Evolutionary conservation across 345 rosid genomes (phyloP).

Genomic region (Rhodamnia rubescens): DNA sequence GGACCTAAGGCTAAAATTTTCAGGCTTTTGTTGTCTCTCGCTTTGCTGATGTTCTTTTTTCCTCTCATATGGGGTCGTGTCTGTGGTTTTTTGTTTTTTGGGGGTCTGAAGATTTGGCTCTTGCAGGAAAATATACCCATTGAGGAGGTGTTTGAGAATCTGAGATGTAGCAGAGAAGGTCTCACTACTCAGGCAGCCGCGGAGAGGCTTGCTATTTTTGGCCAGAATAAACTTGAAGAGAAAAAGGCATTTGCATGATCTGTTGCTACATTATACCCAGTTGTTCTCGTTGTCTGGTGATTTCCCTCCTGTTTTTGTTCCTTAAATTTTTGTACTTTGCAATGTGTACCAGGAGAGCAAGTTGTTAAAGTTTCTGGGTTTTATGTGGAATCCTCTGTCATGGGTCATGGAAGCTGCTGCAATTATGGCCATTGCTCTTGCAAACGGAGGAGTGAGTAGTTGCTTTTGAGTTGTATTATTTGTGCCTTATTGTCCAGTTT

Average conservation of each 20-base stretch:
- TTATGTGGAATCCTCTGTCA: constrained; percentile 99
- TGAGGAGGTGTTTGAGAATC: constrained; percentile 88
- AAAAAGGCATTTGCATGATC: constrained; percentile 33
- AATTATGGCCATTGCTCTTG: constrained; percentile 97
- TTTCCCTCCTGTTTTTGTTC: neutral
- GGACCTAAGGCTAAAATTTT: constrained; percentile 42
- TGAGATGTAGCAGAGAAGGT: constrained; percentile 94
- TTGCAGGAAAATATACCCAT: constrained; percentile 93
- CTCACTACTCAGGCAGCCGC: constrained; percentile 71
- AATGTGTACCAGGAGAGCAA: constrained; percentile 67
- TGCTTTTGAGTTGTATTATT: neutral
- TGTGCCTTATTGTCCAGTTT: neutral
- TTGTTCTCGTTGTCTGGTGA: neutral
- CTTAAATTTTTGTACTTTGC: neutral
- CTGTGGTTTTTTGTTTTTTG: constrained; percentile 2
- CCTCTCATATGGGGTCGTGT: neutral
- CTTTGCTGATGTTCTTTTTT: constrained; percentile 2
- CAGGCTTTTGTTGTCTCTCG: neutral
- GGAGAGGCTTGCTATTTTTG: constrained; percentile 86
- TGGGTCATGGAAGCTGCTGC: constrained; percentile 99
- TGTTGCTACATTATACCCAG: neutral
- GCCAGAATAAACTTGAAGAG: constrained; percentile 96
- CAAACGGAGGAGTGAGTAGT: constrained; percentile 93
- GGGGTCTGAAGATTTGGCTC: constrained; percentile 2
- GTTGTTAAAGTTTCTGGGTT: constrained; percentile 76